Evolutionary conservation across 1,284 basidiomycete species (phyloP), one percentile per base, ranked within the genome.

Genomic region (Irpex lacteus): DNA sequence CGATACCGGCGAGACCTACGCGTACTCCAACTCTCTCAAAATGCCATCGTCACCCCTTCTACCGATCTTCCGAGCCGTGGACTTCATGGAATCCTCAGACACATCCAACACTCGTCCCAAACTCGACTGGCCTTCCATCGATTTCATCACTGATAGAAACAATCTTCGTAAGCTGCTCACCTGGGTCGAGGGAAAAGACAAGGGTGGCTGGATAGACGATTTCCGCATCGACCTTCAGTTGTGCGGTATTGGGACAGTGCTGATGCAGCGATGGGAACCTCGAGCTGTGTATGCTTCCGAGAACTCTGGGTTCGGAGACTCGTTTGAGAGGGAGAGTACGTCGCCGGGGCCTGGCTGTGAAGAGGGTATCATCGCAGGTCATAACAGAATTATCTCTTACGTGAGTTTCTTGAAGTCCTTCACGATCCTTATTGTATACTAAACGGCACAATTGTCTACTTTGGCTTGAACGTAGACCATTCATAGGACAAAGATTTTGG

Each of bases 151-250:
- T 0, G 85, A 87, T 69, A 77, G 86, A 3, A 88, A 87, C 69
- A 78, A 77, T 15, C 75, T 88, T 32, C 77, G 86, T 11, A 87
- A 86, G 70, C 76, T 89, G 4, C 66, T 84, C 15, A 74, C 84
- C 18, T 88, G 85, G 85, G 75, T 64, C 19, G 60, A 55, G 18
- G 26, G 49, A 47, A 56, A 56, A 36, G 54, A 56, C 19, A 56
- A 56, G 3, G 54, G 54, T 8, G 54, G 34, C 8, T 15, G 60
- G 32, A 34, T 49, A 13, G 58, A 69, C 40, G 80, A 84, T 59
- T 88, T 87, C 69, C 74, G 86, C 13, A 85, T 89, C 61, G 86
- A 89, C 67, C 69, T 81, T 11, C 82, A 86, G 69, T 76, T 87
- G 7, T 83, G 78, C 4, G 85, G 86, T 7, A 71, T 77, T 36